These are phyloP conservation scores for Eucalyptus virginea DNA, from an alignment of 345 rosid species.

Conservation along the genomic window DNA sequence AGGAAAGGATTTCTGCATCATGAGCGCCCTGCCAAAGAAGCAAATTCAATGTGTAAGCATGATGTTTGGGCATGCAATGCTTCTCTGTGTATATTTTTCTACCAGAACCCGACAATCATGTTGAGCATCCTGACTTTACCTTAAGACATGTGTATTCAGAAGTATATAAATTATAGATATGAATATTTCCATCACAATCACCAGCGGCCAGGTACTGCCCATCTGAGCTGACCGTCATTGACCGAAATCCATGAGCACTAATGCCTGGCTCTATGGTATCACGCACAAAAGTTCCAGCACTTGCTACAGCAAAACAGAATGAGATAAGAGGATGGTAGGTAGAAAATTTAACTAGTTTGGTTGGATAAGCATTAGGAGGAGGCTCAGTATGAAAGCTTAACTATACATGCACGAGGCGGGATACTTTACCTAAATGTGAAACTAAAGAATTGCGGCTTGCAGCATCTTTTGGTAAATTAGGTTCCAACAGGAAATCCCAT, in stretches of 20 bases:
- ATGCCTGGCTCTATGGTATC: conserved; percentile 33
- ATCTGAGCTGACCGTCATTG: conserved; percentile 65
- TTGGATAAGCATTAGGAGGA: neutral
- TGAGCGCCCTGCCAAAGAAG: conserved; percentile 45
- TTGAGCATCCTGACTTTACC: conserved; percentile 15
- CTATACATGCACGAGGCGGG: neutral
- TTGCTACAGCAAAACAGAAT: conserved; percentile 23
- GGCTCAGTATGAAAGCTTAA: neutral
- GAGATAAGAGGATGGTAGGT: neutral
- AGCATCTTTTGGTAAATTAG: conserved; percentile 14
- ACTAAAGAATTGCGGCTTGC: conserved; percentile 5
- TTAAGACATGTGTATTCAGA: conserved; percentile 50
- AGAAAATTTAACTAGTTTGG: neutral
- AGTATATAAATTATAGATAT: conserved; percentile 56
- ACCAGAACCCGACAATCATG: neutral
- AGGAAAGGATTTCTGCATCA: conserved; percentile 63
- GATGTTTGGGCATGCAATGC: neutral
- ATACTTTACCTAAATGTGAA: conserved; percentile 36
- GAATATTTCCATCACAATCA: conserved; percentile 77
- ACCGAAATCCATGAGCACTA: conserved; percentile 50
- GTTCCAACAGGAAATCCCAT: conserved; percentile 66
- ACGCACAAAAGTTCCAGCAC: conserved; percentile 66
- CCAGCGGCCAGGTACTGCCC: conserved; percentile 80
- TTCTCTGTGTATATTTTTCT: neutral
- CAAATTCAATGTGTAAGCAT: neutral